These are phyloP conservation scores for Dictyostelium discoideum DNA, from an alignment of 78 protist species.

Conservation along the genomic window DNA sequence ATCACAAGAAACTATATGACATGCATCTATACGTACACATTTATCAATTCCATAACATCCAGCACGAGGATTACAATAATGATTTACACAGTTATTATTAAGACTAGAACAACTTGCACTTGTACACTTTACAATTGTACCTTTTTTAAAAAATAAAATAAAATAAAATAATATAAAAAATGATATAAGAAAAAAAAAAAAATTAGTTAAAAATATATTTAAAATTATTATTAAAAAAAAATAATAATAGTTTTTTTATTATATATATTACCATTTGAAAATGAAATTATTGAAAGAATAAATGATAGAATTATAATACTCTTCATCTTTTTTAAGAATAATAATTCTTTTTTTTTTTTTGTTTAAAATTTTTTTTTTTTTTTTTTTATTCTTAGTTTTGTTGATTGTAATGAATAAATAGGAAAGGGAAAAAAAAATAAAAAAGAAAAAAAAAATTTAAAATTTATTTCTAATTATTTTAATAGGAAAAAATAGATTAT, in stretches of 20 bases:
- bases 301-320: background rate
- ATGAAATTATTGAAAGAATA: background rate
- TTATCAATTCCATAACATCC: background rate
- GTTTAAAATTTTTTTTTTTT: too few relatives aligned
- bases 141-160: too few relatives aligned
- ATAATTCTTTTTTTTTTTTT: too few relatives aligned
- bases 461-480: background rate
- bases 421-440: background rate
- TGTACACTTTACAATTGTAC: background rate
- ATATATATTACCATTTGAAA: background rate
- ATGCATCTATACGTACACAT: background rate
- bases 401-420: background rate
- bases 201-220: background rate
- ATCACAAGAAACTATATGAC: background rate
- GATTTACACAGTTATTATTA: background rate
- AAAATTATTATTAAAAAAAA: too few relatives aligned
- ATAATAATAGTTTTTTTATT: too few relatives aligned
- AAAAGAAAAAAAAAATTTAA: background rate
- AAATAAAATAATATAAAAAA: too few relatives aligned
- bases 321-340: background rate
- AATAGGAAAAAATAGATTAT: background rate
- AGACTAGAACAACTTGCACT: background rate
- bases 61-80: background rate
- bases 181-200: background rate
- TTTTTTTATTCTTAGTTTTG: background rate